Conservation (phyloP, 805 yeast genomes). For the Spathaspora boniae region DNA sequence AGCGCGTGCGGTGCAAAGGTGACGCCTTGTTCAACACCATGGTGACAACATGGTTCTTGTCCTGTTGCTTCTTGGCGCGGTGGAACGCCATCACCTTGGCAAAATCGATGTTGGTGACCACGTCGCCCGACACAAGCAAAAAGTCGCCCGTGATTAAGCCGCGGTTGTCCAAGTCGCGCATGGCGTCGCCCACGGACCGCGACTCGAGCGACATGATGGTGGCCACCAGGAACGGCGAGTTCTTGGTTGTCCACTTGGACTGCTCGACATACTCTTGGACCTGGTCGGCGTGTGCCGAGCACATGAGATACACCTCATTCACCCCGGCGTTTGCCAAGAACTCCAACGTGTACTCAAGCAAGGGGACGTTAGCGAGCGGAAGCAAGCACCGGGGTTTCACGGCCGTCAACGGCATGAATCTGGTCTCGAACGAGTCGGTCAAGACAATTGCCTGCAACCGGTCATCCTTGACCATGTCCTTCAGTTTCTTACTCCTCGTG, state of each 20-base stretch:
- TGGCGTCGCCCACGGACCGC: conserved; percentile 92
- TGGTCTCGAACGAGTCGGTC: conserved; percentile 87
- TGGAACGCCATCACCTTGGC: conserved; percentile 71
- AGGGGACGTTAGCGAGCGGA: conserved; percentile 90
- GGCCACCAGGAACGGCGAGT: conserved; percentile 77
- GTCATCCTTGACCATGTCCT: conserved; percentile 62
- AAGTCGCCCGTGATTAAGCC: conserved; percentile 91
- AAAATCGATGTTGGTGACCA: conserved; percentile 87
- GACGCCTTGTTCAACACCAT: conserved; percentile 88
- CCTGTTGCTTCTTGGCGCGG: conserved; percentile 62
- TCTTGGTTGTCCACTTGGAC: conserved; percentile 61
- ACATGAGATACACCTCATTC: conserved; percentile 83
- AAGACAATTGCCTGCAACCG: conserved; percentile 91
- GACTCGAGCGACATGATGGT: conserved; percentile 84
- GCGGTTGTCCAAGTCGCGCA: conserved; percentile 91
- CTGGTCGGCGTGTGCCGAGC: conserved; percentile 88
- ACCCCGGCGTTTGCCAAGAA: conserved; percentile 90
- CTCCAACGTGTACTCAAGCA: conserved; percentile 91
- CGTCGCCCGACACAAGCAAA: conserved; percentile 87
- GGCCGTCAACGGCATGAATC: conserved; percentile 89
- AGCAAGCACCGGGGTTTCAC: conserved; percentile 85
- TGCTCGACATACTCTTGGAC: conserved; percentile 75
- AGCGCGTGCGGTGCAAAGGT: conserved; percentile 80
- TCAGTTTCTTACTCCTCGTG: conserved; percentile 48
- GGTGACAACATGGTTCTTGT: conserved; percentile 89